Conservation (phyloP, 1,284 basidiomycete genomes). For the Melampsora larici-populina region DNA sequence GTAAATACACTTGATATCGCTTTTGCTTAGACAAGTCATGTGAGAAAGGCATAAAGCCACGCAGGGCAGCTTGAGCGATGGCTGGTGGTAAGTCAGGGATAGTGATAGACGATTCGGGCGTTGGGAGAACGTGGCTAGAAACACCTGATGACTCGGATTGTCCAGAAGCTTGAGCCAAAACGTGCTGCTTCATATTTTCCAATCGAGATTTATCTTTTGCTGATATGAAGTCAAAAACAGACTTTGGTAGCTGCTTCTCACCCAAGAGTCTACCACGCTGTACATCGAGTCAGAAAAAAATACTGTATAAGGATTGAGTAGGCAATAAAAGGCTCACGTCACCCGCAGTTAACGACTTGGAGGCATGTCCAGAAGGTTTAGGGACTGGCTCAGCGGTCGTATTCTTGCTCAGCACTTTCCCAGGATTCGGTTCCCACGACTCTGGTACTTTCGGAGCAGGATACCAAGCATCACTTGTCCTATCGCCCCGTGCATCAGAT, state of each 20-base stretch:
- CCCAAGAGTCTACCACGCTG: slow-evolving; percentile 79
- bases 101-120: slow-evolving; percentile 50
- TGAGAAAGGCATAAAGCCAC: slow-evolving; percentile 84
- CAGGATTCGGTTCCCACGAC: slow-evolving; percentile 81
- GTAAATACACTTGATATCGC: slow-evolving; percentile 78
- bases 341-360: slow-evolving; percentile 51
- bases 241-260: slow-evolving; percentile 61
- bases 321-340: slow-evolving; percentile 35
- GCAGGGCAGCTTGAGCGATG: slow-evolving; percentile 78
- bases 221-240: slow-evolving; percentile 88
- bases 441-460: slow-evolving; percentile 71
- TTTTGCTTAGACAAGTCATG: slow-evolving; percentile 73
- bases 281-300: neutral
- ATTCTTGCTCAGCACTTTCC: slow-evolving; percentile 60
- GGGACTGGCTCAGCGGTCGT: slow-evolving; percentile 53
- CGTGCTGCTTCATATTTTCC: slow-evolving; percentile 61
- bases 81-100: slow-evolving; percentile 69
- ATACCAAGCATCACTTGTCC: slow-evolving; percentile 61
- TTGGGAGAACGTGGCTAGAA: neutral
- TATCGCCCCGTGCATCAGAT: neutral
- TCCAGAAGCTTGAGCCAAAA: slow-evolving; percentile 1
- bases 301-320: neutral
- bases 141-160: neutral
- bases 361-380: slow-evolving; percentile 53
- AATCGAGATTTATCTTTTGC: slow-evolving; percentile 82